Percentiles rank a stretch among this genome's conserved stretches.
These are phyloP conservation scores for Macrophomina pseudophaseolina DNA, from an alignment of 2,329 filamentous ascomycete genomes.

Conservation along the genomic window DNA sequence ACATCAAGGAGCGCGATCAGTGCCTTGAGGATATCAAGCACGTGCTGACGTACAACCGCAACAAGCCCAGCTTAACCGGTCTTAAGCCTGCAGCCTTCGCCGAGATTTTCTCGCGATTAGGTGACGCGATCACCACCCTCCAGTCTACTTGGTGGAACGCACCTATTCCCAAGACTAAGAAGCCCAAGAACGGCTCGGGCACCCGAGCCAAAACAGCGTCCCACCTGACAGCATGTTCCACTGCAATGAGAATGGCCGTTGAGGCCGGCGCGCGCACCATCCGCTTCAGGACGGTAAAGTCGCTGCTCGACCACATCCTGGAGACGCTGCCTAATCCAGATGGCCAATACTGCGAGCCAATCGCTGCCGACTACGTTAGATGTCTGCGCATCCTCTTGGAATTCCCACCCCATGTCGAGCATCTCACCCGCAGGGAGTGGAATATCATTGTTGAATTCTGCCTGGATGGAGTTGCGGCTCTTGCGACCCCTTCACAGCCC, in stretches of 20 bases:
- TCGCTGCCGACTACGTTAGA: conserved; percentile 80
- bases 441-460: conserved; percentile 73
- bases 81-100: conserved; percentile 81
- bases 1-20: conserved; percentile 51
- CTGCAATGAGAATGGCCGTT: conserved; percentile 73
- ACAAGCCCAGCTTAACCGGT: conserved; percentile 45
- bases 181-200: not conserved
- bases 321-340: conserved; percentile 70
- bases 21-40: conserved; percentile 62
- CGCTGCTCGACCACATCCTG: conserved; percentile 80
- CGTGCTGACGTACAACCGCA: conserved; percentile 60
- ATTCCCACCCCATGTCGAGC: conserved; percentile 78
- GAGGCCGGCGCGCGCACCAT: conserved; percentile 71
- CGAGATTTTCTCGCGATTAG: conserved; percentile 68
- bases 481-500: conserved; percentile 35
- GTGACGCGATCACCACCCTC: not conserved
- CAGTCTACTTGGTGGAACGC: not conserved
- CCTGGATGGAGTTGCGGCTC: conserved; percentile 60
- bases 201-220: conserved; percentile 31
- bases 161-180: not conserved
- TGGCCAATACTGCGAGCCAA: conserved; percentile 68
- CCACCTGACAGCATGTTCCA: conserved; percentile 71
- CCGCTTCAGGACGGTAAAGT: conserved; percentile 76
- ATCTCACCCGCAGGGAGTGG: conserved; percentile 74
- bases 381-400: conserved; percentile 72